Conservation (phyloP, 1,139 yeast genomes). For the Nakaseomyces sp. region DNA sequence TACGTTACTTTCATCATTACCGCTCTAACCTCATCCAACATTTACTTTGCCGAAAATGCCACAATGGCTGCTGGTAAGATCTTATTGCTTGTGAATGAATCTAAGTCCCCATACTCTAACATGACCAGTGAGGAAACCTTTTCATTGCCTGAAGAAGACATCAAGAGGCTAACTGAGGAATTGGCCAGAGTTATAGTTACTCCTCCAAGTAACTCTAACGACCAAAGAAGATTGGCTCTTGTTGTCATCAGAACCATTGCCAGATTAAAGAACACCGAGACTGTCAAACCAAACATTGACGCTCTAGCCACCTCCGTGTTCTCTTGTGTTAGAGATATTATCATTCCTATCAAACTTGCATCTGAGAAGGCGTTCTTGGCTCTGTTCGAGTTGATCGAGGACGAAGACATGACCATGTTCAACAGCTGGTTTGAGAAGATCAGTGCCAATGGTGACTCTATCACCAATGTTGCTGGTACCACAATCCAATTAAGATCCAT, state of each 20-base stretch:
- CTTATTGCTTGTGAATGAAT: slow-evolving; percentile 44
- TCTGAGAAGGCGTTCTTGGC: slow-evolving; percentile 87
- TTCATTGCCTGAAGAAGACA: slow-evolving; percentile 35
- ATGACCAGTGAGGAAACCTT: slow-evolving; percentile 29
- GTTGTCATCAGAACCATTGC: slow-evolving; percentile 71
- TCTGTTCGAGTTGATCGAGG: slow-evolving; percentile 63
- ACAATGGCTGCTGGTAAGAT: slow-evolving; percentile 76
- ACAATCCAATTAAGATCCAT: slow-evolving; percentile 61
- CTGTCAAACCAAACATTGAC: slow-evolving; percentile 47
- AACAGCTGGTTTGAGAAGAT: slow-evolving; percentile 46
- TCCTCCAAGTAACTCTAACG: slow-evolving; percentile 60
- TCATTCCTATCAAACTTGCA: slow-evolving; percentile 86
- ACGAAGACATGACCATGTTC: slow-evolving; percentile 49
- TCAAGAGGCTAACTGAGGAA: slow-evolving; percentile 38
- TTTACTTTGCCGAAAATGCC: slow-evolving; percentile 71
- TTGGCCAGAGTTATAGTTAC: slow-evolving; percentile 42
- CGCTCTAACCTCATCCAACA: slow-evolving; percentile 40
- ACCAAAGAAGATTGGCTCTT: slow-evolving; percentile 70
- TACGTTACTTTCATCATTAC: slow-evolving; percentile 41
- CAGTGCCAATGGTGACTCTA: slow-evolving; percentile 21
- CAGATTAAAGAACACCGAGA: slow-evolving; percentile 44
- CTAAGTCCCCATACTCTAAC: slow-evolving; percentile 35
- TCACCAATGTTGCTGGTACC: slow-evolving; percentile 40
- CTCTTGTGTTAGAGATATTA: slow-evolving; percentile 70
- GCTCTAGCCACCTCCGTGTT: slow-evolving; percentile 65